Evolutionary conservation across 2,329 filamentous ascomycete genomes (phyloP).

Genomic region (Aspergillus awamori): DNA sequence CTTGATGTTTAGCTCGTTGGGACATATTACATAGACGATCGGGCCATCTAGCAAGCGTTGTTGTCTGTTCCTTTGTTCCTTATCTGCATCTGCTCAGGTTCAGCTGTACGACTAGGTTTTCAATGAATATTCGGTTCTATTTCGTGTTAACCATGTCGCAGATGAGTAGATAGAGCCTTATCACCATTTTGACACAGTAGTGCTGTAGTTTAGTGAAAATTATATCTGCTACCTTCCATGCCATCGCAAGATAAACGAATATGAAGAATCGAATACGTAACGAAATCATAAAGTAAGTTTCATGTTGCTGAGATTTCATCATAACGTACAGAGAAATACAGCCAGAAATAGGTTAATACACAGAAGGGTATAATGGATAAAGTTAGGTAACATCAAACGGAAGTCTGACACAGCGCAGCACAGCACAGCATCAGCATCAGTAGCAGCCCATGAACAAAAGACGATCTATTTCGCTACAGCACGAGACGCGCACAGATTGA

Average conservation of each 20-base stretch:
- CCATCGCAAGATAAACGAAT: background rate
- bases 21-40: background rate
- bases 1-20: background rate
- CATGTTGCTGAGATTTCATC: conserved; percentile 1
- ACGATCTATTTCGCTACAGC: background rate
- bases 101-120: background rate
- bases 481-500: background rate
- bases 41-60: background rate
- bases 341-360: background rate
- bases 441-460: background rate
- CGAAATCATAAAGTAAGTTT: background rate
- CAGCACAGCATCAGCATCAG: no score
- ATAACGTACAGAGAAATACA: conserved; percentile 11
- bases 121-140: no score
- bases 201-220: no score
- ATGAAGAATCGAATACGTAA: background rate
- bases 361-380: conserved; percentile 17
- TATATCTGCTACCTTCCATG: no score
- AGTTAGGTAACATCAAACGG: conserved; percentile 11
- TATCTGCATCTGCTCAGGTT: no score
- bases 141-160: no score
- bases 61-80: background rate
- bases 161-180: no score
- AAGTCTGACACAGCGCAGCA: conserved; percentile 5
- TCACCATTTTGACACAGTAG: no score